These are phyloP conservation scores for Boletus sp. DNA, from an alignment of 768 basidiomycete species.

Conservation along the genomic window DNA sequence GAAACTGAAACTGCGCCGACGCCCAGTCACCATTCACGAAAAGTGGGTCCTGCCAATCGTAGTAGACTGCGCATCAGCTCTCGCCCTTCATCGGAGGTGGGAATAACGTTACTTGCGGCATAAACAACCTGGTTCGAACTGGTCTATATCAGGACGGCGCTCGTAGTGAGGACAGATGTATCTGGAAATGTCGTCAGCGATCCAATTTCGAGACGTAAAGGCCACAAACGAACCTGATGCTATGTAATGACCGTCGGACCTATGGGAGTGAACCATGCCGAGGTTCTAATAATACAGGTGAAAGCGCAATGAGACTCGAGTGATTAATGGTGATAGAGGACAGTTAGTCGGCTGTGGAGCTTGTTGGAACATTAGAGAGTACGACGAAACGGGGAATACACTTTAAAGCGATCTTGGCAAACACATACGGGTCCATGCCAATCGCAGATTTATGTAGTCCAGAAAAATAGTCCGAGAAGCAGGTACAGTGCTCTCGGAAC, in stretches of 20 bases:
- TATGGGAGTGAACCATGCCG: not conserved
- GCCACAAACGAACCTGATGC: not conserved
- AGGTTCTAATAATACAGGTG: not conserved
- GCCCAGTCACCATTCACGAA: not conserved
- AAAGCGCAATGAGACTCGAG: not conserved
- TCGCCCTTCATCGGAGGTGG: not conserved
- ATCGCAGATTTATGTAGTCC: too few species aligned
- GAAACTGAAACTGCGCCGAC: not conserved
- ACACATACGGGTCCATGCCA: not conserved
- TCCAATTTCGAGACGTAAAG: too few species aligned
- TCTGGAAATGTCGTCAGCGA: not conserved
- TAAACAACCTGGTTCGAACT: not conserved
- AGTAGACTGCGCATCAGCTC: not conserved
- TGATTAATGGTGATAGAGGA: not conserved
- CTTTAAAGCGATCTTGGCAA: not conserved
- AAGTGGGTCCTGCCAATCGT: not conserved
- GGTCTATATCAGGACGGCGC: not conserved
- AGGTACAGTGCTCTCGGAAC: not conserved
- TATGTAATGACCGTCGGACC: not conserved
- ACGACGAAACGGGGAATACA: not conserved
- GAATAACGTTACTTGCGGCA: not conserved
- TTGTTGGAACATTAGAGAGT: not conserved
- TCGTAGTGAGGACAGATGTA: not conserved
- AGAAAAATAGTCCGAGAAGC: not conserved
- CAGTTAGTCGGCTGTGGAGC: not conserved